phyloP scores from a whole-genome alignment of 1,139 yeast species.

The Debaryomyces coudertii region DNA sequence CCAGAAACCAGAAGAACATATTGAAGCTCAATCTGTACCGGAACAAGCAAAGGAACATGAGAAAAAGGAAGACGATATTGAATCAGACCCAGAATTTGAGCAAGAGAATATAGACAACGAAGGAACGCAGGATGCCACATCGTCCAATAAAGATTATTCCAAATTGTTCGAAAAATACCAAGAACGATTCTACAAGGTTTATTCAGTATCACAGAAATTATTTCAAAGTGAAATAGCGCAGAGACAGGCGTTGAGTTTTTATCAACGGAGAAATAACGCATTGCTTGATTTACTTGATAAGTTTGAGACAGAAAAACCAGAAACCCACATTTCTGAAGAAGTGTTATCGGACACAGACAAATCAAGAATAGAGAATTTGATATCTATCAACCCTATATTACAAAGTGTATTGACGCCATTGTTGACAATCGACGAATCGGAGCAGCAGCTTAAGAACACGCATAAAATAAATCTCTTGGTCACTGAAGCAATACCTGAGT shows the following conservation, averaged over 20 bases:
- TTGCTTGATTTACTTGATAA: slow-evolving; percentile 34
- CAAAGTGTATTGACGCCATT: slow-evolving; percentile 21
- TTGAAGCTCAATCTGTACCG: background rate
- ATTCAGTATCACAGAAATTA: slow-evolving; percentile 28
- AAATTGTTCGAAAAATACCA: slow-evolving; percentile 32
- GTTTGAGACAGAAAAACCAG: slow-evolving; percentile 17
- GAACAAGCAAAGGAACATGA: background rate
- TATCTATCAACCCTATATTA: slow-evolving; percentile 27
- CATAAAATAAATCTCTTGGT: slow-evolving; percentile 22
- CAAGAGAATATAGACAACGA: slow-evolving; percentile 3
- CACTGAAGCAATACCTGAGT: slow-evolving; percentile 41
- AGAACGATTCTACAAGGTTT: slow-evolving; percentile 29
- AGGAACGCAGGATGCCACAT: background rate
- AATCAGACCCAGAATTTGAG: slow-evolving; percentile 1
- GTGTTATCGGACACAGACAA: slow-evolving; percentile 15
- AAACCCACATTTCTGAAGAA: slow-evolving; percentile 6
- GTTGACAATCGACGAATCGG: slow-evolving; percentile 10
- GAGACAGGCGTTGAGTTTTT: slow-evolving; percentile 38
- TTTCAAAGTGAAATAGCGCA: slow-evolving; percentile 38
- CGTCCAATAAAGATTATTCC: slow-evolving; percentile 21
- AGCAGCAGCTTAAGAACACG: slow-evolving; percentile 11
- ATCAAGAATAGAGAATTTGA: slow-evolving; percentile 27
- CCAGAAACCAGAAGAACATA: background rate
- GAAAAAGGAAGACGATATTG: background rate
- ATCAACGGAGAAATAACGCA: slow-evolving; percentile 44